Base-by-base conservation (phyloP, 2,329 filamentous ascomycete genomes). In the Hypoxylon sp. region DNA sequence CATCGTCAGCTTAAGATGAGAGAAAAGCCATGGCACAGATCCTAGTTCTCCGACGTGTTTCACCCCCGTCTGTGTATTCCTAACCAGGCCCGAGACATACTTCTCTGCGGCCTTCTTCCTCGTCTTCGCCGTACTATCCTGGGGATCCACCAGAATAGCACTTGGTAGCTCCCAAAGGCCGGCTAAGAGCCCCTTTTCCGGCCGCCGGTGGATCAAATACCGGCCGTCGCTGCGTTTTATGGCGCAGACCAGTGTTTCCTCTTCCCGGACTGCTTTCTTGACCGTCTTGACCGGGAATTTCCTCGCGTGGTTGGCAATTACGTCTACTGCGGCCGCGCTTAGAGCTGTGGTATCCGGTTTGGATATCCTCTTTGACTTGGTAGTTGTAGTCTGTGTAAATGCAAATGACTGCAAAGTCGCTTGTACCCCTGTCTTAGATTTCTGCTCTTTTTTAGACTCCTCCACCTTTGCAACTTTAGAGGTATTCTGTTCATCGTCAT, bases 121-220 rank as follows among this genome's bases (percentile, higher is more conserved):
- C 10, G 75, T 72, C 6, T 75, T 68, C 0, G 77, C 62, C 6
- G 74, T 77, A 59, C 65, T 75, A 34, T 73, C 68, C n/a, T 73
- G 68, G 1, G 70, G 59, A 0, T 74, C 73, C 0, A 77, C 70
- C 0, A 87, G 64, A 0, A 77, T 75, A 2, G 77, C 72, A 69
- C 85, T 87, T 0, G 86, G 86, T 5, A 89, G 80, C 67, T 89
- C 86, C 86, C 86, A 88, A 4, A 89, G 69, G 0, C 85, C 83
- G 0, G 86, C 86, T 0, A 88, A 76, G 0, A 88, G 79, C 0
- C 86, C 86, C 72, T 85, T 87, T 10, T 82, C 80, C 0, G 86
- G 85, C 0, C 86, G 84, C 0, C 81, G 82, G 14, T 83, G 83
- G 57, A 88, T 78, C 2, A 88, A 75, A 58, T 83, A 86, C 2